Evolutionary conservation across 495 filamentous ascomycete genomes (phyloP).

Genomic region (Filosporella fistucella): DNA sequence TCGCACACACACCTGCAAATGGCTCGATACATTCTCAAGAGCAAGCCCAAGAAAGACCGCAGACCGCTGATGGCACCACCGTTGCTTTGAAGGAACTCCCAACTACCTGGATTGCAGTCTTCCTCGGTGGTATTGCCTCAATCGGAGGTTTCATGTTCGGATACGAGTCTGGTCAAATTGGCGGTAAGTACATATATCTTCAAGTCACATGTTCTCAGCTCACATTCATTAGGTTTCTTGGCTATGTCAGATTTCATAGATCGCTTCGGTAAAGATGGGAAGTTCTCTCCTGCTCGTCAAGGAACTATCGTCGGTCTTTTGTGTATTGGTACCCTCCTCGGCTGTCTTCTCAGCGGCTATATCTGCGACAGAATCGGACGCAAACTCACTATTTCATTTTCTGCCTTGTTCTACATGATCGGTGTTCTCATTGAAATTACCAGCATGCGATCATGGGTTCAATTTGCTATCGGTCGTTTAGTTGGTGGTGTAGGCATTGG

Average conservation of each 20-base stretch:
- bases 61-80: background rate
- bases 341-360: slow-evolving; percentile 61
- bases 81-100: slow-evolving; percentile 11
- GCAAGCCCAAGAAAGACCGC: background rate
- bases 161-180: slow-evolving; percentile 55
- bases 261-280: slow-evolving; percentile 40
- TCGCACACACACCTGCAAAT: slow-evolving; percentile 7
- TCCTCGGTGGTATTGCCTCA: slow-evolving; percentile 43
- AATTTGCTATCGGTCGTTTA: slow-evolving; percentile 49
- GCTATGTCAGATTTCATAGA: slow-evolving; percentile 50
- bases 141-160: slow-evolving; percentile 83
- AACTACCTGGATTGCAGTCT: slow-evolving; percentile 33
- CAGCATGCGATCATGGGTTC: slow-evolving; percentile 42
- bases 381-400: slow-evolving; percentile 44
- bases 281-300: slow-evolving; percentile 44
- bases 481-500: slow-evolving; percentile 58
- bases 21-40: background rate
- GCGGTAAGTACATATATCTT: slow-evolving; percentile 7
- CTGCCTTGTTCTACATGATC: slow-evolving; percentile 59
- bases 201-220: slow-evolving; percentile 24
- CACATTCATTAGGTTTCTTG: slow-evolving; percentile 48
- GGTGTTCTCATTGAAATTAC: slow-evolving; percentile 66
- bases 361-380: slow-evolving; percentile 42
- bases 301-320: slow-evolving; percentile 54
- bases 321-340: slow-evolving; percentile 64